Conservation (phyloP, 768 basidiomycete species). For the Suillus cothurnatus region DNA sequence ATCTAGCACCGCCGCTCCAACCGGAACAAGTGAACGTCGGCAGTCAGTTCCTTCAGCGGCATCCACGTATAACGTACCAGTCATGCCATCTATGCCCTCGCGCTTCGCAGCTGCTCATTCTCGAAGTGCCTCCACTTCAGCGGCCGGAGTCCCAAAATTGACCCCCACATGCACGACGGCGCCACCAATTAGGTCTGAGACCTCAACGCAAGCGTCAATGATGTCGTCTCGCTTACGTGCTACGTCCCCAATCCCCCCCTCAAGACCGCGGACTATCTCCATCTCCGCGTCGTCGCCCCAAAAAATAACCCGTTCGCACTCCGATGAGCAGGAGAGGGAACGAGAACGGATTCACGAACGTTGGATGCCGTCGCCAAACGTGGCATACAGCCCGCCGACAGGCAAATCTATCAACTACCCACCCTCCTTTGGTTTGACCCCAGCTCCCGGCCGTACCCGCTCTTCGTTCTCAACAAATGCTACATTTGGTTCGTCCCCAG, state of each 20-base stretch:
- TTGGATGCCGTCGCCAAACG: neutral
- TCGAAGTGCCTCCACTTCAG: constrained; percentile 53
- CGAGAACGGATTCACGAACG: neutral
- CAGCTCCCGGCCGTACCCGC: neutral
- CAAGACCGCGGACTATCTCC: constrained; percentile 53
- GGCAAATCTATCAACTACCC: neutral
- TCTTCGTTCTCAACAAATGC: neutral
- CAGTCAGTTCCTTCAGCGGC: constrained; percentile 32
- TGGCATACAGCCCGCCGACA: neutral
- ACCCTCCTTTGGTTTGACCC: neutral
- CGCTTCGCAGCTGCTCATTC: constrained; percentile 57
- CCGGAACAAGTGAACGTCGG: constrained; percentile 25
- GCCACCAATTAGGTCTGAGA: constrained; percentile 24
- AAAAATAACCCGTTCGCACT: constrained; percentile 59
- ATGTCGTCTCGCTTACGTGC: constrained; percentile 30
- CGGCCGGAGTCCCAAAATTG: constrained; percentile 39
- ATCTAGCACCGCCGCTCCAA: constrained; percentile 28
- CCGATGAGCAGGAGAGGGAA: constrained; percentile 57
- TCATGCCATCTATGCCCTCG: constrained; percentile 48
- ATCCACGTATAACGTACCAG: constrained; percentile 33
- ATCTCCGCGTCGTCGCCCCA: constrained; percentile 49
- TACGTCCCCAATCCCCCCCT: constrained; percentile 35
- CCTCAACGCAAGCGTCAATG: constrained; percentile 19
- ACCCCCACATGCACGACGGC: constrained; percentile 31
- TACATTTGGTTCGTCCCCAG: too few relatives aligned